Base-by-base conservation (phyloP, 805 yeast genomes). In the Jamesozyma spencerorum region DNA sequence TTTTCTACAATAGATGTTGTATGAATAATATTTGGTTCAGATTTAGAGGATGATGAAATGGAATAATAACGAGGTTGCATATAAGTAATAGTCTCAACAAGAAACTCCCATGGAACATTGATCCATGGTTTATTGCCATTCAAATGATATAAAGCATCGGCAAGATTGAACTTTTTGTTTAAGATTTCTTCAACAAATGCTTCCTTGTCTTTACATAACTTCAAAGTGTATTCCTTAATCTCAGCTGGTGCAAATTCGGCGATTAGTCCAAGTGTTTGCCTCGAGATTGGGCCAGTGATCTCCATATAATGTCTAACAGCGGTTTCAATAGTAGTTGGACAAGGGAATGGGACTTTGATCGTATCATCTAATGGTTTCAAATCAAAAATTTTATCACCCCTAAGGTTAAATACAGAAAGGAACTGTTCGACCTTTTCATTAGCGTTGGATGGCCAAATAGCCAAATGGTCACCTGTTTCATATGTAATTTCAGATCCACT, bases 61-160 rank as follows among this genome's bases (percentile, higher is more conserved):
- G 97, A 90, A 65, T 90, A 90, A 67, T 86, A 90, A 63, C 98
- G 88, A 32, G 97, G 95, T 62, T 83, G 94, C 55, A 92, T 68
- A 51, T 78, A 84, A 33, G 87, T 75, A 47, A 92, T 62, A 24
- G 81, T 72, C 67, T 90, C 98, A 51, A 88, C 69, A 31, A 92
- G 63, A 56, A 88, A 85, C 46, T 78, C 79, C 69, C 90, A 82
- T 26, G 97, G 96, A 36, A 90, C 83, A 13, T 62, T 53, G 12
- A 58, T 50, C 97, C 97, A 92, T n/a, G 75, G 62, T 20, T 46
- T 54, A 42, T 85, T 86, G 12, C 67, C 54, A 13, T 95, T 82
- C 34, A 88, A 60, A 18, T 61, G 43, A 37, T 71, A 63, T 48
- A 90, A 69, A 7, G 83, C 79, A 47, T 88, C 92, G 14, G 95